Evolutionary conservation across 1,284 basidiomycete genomes (phyloP).

Genomic region (Ganoderma sp.): DNA sequence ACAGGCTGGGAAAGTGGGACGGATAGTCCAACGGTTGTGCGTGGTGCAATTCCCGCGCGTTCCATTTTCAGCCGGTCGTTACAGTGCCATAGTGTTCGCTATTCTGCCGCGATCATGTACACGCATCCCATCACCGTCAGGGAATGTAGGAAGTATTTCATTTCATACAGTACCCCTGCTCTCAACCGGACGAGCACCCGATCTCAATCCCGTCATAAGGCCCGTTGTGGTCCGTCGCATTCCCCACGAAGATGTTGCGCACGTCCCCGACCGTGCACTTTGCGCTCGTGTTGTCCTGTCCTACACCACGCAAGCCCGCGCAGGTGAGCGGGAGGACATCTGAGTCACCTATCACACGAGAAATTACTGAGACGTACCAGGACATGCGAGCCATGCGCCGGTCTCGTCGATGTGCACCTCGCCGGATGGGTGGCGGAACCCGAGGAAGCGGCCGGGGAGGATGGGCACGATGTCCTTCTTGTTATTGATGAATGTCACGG

Average conservation of each 20-base stretch:
- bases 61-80: no score
- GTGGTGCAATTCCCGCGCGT: no score
- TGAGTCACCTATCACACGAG: neutral
- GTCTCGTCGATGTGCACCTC: conserved; percentile 63
- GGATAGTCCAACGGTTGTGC: no score
- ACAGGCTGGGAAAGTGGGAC: no score
- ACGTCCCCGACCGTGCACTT: conserved; percentile 65
- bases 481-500: conserved; percentile 42
- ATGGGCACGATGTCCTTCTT: conserved; percentile 40
- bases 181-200: neutral
- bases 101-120: no score
- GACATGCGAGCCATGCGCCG: conserved; percentile 55
- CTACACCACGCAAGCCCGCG: conserved; percentile 30
- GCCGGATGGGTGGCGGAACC: conserved; percentile 61
- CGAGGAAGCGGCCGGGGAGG: conserved; percentile 47
- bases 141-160: no score
- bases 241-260: conserved; percentile 49
- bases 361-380: conserved; percentile 42
- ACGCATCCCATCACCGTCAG: no score
- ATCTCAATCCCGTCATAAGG: conserved; percentile 55
- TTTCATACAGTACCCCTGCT: no score
- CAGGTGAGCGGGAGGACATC: no score
- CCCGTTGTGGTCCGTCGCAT: conserved; percentile 54
- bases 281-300: conserved; percentile 58
- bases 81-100: no score